Evolutionary conservation across 192 early-diverging fungal genomes (phyloP).

Genomic region (Phlyctochytrium planicorne): DNA sequence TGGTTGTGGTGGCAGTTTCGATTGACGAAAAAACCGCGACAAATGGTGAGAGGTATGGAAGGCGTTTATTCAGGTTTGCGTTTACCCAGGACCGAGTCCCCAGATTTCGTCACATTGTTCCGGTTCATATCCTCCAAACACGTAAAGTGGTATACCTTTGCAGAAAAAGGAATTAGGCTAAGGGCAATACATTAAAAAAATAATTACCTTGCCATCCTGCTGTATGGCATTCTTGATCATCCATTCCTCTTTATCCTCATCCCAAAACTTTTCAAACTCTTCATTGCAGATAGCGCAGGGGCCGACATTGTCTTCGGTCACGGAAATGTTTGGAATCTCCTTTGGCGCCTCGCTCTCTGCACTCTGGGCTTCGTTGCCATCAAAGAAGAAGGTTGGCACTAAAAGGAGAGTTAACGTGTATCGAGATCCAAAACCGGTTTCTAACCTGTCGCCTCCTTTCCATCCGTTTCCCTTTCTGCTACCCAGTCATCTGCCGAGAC

Average conservation of each 20-base stretch:
- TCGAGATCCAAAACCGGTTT: not conserved
- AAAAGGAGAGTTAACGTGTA: not conserved
- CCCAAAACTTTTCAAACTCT: conserved; percentile 51
- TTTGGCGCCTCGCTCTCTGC: not conserved
- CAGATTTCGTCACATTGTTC: too few relatives aligned
- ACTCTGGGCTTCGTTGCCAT: not conserved
- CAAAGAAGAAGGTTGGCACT: conserved; percentile 7
- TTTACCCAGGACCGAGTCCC: too few relatives aligned
- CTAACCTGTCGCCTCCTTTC: conserved; percentile 31
- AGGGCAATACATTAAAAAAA: not conserved
- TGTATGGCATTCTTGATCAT: conserved; percentile 50
- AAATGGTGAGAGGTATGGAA: too few relatives aligned
- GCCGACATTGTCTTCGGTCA: conserved; percentile 21
- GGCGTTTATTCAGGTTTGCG: too few relatives aligned
- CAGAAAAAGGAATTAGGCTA: too few relatives aligned
- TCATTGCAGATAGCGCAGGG: conserved; percentile 52
- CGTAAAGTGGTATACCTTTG: not conserved
- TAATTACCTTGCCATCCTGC: conserved; percentile 28
- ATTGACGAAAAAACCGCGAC: too few relatives aligned
- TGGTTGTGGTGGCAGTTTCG: too few relatives aligned
- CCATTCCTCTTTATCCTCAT: conserved; percentile 59
- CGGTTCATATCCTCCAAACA: not conserved
- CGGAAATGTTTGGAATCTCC: not conserved
- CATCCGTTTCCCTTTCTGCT: conserved; percentile 37
- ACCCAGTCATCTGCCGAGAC: conserved; percentile 62